Evolutionary conservation across 805 yeast species (phyloP).

Genomic region (Isabelozyma pseudorhagii): DNA sequence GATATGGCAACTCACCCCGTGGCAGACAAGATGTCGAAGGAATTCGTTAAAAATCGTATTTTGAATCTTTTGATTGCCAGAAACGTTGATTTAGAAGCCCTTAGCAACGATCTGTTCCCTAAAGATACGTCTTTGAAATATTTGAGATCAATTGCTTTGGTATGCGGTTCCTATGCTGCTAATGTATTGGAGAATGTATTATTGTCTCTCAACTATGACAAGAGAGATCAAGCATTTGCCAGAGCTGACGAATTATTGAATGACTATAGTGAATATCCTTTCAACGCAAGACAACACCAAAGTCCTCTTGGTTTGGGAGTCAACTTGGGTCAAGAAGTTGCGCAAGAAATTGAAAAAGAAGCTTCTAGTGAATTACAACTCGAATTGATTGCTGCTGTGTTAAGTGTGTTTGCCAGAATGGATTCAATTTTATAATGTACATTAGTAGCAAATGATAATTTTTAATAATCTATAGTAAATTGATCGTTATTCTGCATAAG

Average conservation of each 20-base stretch:
- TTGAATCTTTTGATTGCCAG: constrained; percentile 68
- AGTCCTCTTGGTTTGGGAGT: constrained; percentile 69
- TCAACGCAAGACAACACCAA: constrained; percentile 47
- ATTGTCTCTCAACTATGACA: constrained; percentile 72
- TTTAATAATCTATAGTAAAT: background rate
- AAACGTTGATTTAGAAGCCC: constrained; percentile 48
- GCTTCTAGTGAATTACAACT: constrained; percentile 60
- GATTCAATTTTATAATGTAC: constrained; percentile 68
- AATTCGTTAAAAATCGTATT: constrained; percentile 70
- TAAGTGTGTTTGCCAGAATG: constrained; percentile 86
- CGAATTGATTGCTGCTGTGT: constrained; percentile 91
- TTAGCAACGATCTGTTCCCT: constrained; percentile 60
- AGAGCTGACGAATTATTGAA: constrained; percentile 89
- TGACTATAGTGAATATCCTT: constrained; percentile 85
- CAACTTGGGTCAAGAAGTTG: constrained; percentile 60
- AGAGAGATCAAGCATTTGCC: constrained; percentile 86
- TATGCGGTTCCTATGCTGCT: constrained; percentile 91
- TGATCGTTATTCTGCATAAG: background rate
- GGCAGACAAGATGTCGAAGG: constrained; percentile 82
- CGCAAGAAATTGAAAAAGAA: constrained; percentile 49
- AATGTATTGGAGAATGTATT: constrained; percentile 92
- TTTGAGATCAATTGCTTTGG: constrained; percentile 76
- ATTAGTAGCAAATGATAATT: background rate
- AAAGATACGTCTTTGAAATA: constrained; percentile 62
- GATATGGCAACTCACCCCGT: constrained; percentile 99